Base-by-base conservation (phyloP, 2,329 filamentous ascomycete genomes). In the Monilinia aucupariae region DNA sequence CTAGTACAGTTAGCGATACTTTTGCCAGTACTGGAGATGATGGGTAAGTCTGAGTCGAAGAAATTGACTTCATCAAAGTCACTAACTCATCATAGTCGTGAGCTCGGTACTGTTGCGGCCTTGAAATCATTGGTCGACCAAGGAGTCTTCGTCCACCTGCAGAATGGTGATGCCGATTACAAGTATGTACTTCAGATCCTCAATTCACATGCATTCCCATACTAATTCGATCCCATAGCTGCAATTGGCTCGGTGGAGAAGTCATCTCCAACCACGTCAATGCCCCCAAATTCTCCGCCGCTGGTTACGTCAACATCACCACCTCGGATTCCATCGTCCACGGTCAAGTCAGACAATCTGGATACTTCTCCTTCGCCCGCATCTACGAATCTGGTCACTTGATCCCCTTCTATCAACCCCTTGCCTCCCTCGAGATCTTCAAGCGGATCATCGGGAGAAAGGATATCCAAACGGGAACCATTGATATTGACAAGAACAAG, bases 331-430 rank as follows among this genome's bases (percentile, higher is more conserved):
- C 79, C 12, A 73, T 83, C 74, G 86, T 87, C 73, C 82, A 84
- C 64, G 90, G 90, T 9, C 82, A 84, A 66, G 89, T 91, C 0
- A 83, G 89, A 15, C 89, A 93, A 75, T 88, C 84, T 67, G 89
- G 86, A 10, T 90, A 90, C 68, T 82, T 89, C 64, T 83, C 81
- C 32, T 89, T 89, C 71, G 82, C 82, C 43, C 79, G 86, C 12
- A 78, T 89, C 58, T 88, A 85, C 73, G 82, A 88, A 67, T 79
- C 84, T 30, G 85, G 86, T 1, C 86, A 88, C 69, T 80, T 84
- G 59, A 78, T 82, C 1, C 79, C 79, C 0, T 77, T 78, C 7
- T 84, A 82, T 67, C 80, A 84, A 67, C 82, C 82, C 0, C 72
- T 82, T 61, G 79, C 79, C 0, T 75, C 79, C 1, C 80, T 79